Evolutionary conservation across 129 eudicot species (phyloP).

Genomic region (Helianthus annuus): DNA sequence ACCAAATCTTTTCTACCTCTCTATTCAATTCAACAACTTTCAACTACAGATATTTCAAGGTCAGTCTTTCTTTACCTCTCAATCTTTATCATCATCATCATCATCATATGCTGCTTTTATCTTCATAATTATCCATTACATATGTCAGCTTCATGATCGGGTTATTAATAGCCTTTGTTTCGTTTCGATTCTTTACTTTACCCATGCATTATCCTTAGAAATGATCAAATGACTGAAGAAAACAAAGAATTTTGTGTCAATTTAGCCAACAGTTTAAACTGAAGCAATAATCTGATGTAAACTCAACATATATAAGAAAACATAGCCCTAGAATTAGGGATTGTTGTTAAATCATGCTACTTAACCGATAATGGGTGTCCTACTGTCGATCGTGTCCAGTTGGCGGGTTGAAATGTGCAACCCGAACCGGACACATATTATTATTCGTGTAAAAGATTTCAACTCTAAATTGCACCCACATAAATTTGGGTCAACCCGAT

Average conservation of each 20-base stretch:
- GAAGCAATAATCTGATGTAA: too few relatives aligned
- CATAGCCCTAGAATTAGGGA: not conserved
- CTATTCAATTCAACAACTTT: constrained; percentile 31
- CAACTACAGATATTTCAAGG: constrained; percentile 32
- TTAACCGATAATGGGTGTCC: not conserved
- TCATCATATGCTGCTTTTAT: not conserved
- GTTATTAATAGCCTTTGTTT: not conserved
- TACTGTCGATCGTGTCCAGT: too few relatives aligned
- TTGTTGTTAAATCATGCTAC: not conserved
- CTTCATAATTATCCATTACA: not conserved
- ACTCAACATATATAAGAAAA: not conserved
- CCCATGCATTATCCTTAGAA: too few relatives aligned
- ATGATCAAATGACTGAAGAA: too few relatives aligned
- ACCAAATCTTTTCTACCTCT: constrained; percentile 26
- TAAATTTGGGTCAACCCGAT: too few relatives aligned
- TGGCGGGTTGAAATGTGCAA: too few relatives aligned
- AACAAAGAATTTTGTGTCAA: too few relatives aligned
- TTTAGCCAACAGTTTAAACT: too few relatives aligned
- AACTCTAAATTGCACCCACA: too few relatives aligned
- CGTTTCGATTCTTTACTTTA: not conserved
- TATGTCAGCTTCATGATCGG: constrained; percentile 15
- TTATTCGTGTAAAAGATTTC: too few relatives aligned
- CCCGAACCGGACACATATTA: too few relatives aligned
- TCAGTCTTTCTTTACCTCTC: constrained; percentile 21
- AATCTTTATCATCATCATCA: constrained; percentile 1